A percentile compares a stretch with the other conserved stretches of the same genome.
Conservation (phyloP, 768 basidiomycete genomes). For the Ramaria rubella region DNA sequence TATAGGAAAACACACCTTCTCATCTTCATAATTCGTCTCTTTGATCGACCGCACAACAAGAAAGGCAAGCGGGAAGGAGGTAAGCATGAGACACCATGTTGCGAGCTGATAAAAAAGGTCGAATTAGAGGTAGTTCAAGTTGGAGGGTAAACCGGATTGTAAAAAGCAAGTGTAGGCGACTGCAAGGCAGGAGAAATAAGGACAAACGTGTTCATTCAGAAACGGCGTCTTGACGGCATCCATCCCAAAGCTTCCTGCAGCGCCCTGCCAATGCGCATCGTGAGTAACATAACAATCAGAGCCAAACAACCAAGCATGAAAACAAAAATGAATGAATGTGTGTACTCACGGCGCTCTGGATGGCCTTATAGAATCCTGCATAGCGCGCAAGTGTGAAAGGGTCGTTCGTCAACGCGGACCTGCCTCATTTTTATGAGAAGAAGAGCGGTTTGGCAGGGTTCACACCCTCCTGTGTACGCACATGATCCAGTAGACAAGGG, state of each 20-base stretch:
- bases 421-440: slow-evolving; percentile 19
- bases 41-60: slow-evolving; percentile 30
- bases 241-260: slow-evolving; percentile 39
- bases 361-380: slow-evolving; percentile 39
- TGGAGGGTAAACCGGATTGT: too few relatives aligned
- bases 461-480: too few relatives aligned
- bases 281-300: too few relatives aligned
- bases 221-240: slow-evolving; percentile 38
- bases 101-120: slow-evolving; percentile 27
- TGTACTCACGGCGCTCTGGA: slow-evolving; percentile 2
- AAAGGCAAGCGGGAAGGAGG: slow-evolving; percentile 29
- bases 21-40: slow-evolving; percentile 33
- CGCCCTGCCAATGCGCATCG: slow-evolving; percentile 18
- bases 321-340: not conserved
- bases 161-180: not conserved
- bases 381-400: slow-evolving; percentile 39
- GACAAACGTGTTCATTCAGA: slow-evolving; percentile 33
- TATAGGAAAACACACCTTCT: slow-evolving; percentile 16
- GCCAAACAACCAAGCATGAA: not conserved
- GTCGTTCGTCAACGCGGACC: slow-evolving; percentile 39
- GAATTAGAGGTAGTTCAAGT: too few relatives aligned
- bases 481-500: slow-evolving; percentile 13
- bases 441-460: slow-evolving; percentile 15
- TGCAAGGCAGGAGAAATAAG: not conserved
- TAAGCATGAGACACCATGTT: slow-evolving; percentile 30